Conservation (phyloP, 148 eudicot species). For the Arbutus unedo region DNA sequence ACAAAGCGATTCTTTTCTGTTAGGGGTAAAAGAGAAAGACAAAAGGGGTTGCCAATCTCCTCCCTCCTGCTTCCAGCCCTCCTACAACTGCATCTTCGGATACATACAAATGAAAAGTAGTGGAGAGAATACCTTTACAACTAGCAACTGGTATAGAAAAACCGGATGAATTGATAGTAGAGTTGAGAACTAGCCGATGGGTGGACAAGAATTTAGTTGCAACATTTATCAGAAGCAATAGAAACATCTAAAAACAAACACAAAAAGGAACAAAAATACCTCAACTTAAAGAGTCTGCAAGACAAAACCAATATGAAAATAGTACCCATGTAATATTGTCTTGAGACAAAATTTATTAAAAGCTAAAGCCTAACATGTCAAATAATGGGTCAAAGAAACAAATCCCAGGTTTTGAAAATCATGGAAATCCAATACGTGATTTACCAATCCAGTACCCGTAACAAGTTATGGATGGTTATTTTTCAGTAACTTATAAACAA, state of each 20-base stretch:
- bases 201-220: background rate
- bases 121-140: background rate
- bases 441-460: background rate
- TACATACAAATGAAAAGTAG: background rate
- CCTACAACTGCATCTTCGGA: background rate
- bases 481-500: background rate
- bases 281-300: background rate
- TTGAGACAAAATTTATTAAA: background rate
- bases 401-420: background rate
- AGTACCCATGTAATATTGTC: background rate
- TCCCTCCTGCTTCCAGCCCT: background rate
- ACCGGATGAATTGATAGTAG: background rate
- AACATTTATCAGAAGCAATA: background rate
- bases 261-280: background rate
- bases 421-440: background rate
- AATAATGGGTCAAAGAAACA: background rate
- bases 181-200: background rate
- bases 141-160: background rate
- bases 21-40: background rate
- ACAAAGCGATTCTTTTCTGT: background rate
- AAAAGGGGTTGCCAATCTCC: conserved; percentile 5
- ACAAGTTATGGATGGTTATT: background rate
- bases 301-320: background rate
- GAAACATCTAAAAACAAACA: background rate
- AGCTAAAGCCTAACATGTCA: background rate